Evolutionary conservation across 2,329 filamentous ascomycete species (phyloP).

Genomic region (Berkeleyomyces rouxiae): DNA sequence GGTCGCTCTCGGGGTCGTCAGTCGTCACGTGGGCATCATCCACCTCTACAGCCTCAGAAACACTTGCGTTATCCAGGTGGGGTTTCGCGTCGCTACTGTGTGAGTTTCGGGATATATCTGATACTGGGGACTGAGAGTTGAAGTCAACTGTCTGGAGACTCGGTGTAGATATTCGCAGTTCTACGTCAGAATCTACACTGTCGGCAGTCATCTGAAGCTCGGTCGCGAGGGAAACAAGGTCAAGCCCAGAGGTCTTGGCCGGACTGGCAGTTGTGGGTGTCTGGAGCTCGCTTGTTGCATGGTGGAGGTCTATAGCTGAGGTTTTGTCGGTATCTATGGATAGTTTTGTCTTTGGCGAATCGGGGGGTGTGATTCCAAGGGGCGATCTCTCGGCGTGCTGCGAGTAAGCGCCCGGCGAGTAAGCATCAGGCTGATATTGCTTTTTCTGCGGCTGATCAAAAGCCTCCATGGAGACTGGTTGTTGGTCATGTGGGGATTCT

Average conservation of each 20-base stretch:
- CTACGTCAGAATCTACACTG: neutral
- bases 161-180: neutral
- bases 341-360: neutral
- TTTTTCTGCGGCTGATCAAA: neutral
- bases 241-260: neutral
- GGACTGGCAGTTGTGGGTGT: neutral
- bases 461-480: neutral
- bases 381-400: neutral
- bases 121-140: neutral
- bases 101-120: neutral
- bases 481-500: neutral
- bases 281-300: neutral
- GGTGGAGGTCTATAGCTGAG: neutral
- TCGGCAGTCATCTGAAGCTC: neutral
- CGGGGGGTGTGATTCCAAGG: neutral
- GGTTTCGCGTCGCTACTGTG: neutral
- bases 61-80: neutral
- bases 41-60: neutral
- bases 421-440: neutral
- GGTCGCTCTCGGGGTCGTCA: neutral
- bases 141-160: neutral
- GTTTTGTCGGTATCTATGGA: neutral
- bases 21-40: neutral
- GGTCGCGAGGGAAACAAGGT: neutral
- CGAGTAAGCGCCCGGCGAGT: neutral